phyloP scores from a whole-genome alignment of 2,329 filamentous ascomycete genomes.

The Fusarium tjaetaba region DNA sequence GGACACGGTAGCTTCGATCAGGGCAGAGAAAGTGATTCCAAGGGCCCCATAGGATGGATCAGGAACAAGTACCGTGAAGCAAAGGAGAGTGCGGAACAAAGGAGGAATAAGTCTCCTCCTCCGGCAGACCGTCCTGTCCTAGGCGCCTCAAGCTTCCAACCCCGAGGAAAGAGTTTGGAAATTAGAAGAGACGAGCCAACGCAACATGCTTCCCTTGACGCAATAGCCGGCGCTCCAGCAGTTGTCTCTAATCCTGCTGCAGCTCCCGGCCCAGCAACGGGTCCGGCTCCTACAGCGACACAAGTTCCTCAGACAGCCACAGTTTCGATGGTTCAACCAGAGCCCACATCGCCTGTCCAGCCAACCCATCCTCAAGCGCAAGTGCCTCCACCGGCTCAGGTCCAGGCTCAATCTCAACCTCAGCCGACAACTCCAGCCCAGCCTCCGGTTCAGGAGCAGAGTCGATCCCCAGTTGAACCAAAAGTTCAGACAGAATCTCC shows the following conservation, averaged over 20 bases:
- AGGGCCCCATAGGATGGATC: slow-evolving; percentile 66
- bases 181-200: slow-evolving; percentile 52
- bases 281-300: neutral
- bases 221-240: slow-evolving; percentile 22
- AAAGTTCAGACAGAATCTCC: neutral
- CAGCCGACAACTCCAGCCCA: slow-evolving; percentile 7
- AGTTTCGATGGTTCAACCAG: slow-evolving; percentile 15
- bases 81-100: slow-evolving; percentile 65
- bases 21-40: slow-evolving; percentile 57
- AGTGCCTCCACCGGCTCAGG: neutral
- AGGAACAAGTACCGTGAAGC: slow-evolving; percentile 69
- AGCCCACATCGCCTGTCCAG: slow-evolving; percentile 4
- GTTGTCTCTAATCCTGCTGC: slow-evolving; percentile 2
- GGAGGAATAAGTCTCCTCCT: slow-evolving; percentile 67
- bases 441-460: neutral
- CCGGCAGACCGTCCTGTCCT: slow-evolving; percentile 51
- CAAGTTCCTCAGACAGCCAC: slow-evolving; percentile 18
- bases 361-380: slow-evolving; percentile 8
- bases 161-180: slow-evolving; percentile 61
- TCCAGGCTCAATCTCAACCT: neutral
- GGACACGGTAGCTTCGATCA: slow-evolving; percentile 52
- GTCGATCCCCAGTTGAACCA: neutral
- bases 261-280: slow-evolving; percentile 1
- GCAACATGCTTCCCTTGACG: slow-evolving; percentile 17
- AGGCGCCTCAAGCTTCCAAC: slow-evolving; percentile 44